Evolutionary conservation across 345 rosid species (phyloP).

Genomic region (Gossypium mustelinum): DNA sequence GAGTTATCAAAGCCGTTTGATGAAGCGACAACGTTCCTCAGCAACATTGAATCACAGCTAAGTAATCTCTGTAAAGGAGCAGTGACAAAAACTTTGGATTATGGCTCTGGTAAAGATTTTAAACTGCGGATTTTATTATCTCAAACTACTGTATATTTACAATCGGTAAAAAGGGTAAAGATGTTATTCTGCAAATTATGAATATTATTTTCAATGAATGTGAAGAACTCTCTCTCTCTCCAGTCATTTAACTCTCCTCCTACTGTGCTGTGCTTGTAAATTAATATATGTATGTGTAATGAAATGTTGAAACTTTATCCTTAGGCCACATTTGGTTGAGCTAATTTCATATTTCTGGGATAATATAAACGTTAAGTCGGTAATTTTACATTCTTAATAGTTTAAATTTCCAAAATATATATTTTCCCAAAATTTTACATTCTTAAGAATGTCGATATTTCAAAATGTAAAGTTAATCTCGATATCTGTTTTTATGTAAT

Average conservation of each 20-base stretch:
- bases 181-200: background rate
- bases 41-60: constrained; percentile 56
- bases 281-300: no score
- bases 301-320: background rate
- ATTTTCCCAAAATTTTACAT: no score
- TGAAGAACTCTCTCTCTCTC: no score
- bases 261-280: constrained; percentile 9
- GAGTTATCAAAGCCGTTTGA: constrained; percentile 59
- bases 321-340: no score
- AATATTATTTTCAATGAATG: background rate
- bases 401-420: no score
- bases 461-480: no score
- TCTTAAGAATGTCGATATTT: no score
- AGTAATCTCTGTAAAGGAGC: constrained; percentile 47
- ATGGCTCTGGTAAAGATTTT: constrained; percentile 33
- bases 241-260: background rate
- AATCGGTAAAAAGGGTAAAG: background rate
- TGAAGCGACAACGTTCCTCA: constrained; percentile 55
- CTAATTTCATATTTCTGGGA: no score
- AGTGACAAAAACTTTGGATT: constrained; percentile 26
- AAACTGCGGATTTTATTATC: constrained; percentile 4
- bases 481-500: no score
- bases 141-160: background rate
- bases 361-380: no score
- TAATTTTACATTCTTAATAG: no score